phyloP scores from a whole-genome alignment of 1,139 yeast species.

The Yarrowia galli region DNA sequence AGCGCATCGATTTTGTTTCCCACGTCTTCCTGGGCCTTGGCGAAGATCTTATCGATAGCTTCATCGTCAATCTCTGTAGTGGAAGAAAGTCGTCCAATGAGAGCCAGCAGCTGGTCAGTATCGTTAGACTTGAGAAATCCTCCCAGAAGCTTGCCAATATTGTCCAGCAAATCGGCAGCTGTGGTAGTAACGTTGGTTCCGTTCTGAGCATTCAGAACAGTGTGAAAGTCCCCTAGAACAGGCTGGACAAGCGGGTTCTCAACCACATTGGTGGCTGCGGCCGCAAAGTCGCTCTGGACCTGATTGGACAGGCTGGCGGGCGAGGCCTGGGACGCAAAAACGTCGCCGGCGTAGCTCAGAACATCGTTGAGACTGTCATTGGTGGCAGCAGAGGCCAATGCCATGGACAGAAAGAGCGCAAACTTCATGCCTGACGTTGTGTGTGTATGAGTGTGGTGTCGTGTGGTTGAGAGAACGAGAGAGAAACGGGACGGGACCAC shows the following conservation, averaged over 20 bases:
- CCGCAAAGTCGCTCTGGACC: constrained; percentile 25
- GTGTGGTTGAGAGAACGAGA: constrained; percentile 2
- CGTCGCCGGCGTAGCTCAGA: constrained; percentile 25
- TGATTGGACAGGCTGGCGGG: constrained; percentile 6
- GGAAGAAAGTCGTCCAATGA: background rate
- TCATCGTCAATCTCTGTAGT: constrained; percentile 10
- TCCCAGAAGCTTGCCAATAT: constrained; percentile 12
- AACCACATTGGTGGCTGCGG: constrained; percentile 8
- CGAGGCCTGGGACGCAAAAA: constrained; percentile 20
- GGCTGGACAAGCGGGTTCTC: constrained; percentile 31
- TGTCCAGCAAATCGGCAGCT: constrained; percentile 4
- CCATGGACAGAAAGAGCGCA: constrained; percentile 9
- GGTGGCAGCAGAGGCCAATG: constrained; percentile 15
- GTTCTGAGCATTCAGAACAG: constrained; percentile 2
- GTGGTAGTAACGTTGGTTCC: constrained; percentile 17
- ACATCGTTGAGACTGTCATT: constrained; percentile 7
- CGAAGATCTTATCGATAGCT: constrained; percentile 24
- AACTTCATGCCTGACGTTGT: constrained; percentile 16
- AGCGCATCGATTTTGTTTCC: constrained; percentile 21
- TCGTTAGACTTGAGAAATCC: constrained; percentile 31
- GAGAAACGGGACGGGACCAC: background rate
- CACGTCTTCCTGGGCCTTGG: constrained; percentile 32
- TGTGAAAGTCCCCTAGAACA: background rate
- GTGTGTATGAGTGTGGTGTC: background rate
- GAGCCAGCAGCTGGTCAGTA: background rate